These are phyloP conservation scores for Macrotyloma uniflorum DNA, from an alignment of 306 rosid species.

Conservation along the genomic window DNA sequence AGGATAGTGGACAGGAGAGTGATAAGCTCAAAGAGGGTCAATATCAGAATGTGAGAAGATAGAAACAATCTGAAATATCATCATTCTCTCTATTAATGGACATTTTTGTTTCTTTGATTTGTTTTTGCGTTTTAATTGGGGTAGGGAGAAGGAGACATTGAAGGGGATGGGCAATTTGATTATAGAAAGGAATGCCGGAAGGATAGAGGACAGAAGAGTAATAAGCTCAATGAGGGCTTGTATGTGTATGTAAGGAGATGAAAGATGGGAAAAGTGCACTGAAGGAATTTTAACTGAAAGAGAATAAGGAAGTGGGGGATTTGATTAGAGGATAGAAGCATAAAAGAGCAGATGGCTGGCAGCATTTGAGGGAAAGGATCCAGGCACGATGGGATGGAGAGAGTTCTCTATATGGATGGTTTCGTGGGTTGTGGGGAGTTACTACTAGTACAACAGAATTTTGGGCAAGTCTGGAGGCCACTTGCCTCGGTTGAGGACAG, in stretches of 20 bases:
- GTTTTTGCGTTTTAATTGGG: neutral
- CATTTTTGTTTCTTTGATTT: neutral
- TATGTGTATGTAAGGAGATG: neutral
- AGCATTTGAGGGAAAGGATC: neutral
- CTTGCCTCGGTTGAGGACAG: neutral
- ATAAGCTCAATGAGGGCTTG: neutral
- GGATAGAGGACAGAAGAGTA: neutral
- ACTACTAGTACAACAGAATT: conserved; percentile 11
- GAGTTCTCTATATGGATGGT: neutral
- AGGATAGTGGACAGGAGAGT: no score
- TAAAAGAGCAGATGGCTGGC: neutral
- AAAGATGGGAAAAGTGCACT: neutral
- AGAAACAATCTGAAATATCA: no score
- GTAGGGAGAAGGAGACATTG: neutral
- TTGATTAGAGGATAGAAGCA: neutral
- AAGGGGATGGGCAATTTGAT: neutral
- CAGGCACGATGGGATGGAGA: neutral
- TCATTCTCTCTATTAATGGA: no score
- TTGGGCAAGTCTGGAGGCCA: neutral
- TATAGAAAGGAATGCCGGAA: neutral
- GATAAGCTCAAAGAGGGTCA: no score
- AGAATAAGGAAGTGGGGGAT: neutral
- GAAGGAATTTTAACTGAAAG: conserved; percentile 4
- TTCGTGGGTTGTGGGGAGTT: neutral
- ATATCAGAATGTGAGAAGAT: no score